These are phyloP conservation scores for Globisporangium splendens DNA, from an alignment of 352 stramenopile genomes.

Conservation along the genomic window DNA sequence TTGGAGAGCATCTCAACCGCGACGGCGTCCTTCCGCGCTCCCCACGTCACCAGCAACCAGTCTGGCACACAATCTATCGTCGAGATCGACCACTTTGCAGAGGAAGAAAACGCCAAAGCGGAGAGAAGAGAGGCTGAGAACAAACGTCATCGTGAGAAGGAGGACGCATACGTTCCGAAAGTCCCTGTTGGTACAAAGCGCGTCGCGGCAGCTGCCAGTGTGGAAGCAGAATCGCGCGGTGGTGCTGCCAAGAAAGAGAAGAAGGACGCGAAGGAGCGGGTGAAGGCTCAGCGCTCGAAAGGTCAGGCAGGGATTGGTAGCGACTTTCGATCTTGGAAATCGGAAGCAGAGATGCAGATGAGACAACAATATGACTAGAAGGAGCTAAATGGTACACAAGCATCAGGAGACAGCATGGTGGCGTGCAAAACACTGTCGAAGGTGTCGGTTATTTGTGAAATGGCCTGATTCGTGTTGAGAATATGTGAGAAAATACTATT, in stretches of 20 bases:
- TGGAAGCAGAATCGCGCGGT: not conserved
- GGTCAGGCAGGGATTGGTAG: constrained; percentile 77
- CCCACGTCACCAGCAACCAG: constrained; percentile 11
- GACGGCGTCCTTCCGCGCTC: constrained; percentile 37
- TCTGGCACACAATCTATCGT: constrained; percentile 13
- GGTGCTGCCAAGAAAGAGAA: constrained; percentile 27
- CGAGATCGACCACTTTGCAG: constrained; percentile 30
- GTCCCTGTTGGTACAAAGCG: not conserved
- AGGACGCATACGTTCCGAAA: not conserved
- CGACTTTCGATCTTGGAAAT: constrained; percentile 74
- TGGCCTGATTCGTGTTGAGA: not conserved
- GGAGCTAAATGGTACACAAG: too few relatives aligned
- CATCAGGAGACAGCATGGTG: not conserved
- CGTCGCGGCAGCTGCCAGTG: not conserved
- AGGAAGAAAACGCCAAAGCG: constrained; percentile 16
- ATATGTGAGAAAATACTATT: not conserved
- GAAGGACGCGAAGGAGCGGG: constrained; percentile 58
- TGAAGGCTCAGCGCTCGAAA: constrained; percentile 66
- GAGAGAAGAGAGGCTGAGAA: not conserved
- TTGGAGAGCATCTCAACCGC: constrained; percentile 30
- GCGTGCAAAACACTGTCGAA: too few relatives aligned
- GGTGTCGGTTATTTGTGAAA: too few relatives aligned
- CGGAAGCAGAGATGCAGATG: constrained; percentile 75
- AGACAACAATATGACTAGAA: constrained; percentile 71
- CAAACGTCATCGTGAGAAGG: not conserved